Evolutionary conservation across 106 monocot species (phyloP).

Genomic region (Dioscorea dumetorum): DNA sequence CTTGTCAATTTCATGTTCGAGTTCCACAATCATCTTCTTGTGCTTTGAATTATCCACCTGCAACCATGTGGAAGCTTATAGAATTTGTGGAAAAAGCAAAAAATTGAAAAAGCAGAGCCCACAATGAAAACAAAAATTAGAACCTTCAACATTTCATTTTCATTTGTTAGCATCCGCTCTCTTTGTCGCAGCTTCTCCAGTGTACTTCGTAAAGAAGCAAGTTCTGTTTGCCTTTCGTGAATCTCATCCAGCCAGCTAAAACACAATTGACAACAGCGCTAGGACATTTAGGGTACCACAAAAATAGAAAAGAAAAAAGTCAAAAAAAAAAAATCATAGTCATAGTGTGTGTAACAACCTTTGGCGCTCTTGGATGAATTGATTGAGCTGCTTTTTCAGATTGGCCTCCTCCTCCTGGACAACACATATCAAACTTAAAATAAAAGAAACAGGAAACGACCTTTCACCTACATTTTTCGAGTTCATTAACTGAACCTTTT

Average conservation of each 20-base stretch:
- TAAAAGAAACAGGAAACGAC: not conserved
- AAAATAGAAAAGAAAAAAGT: too few species aligned
- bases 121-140: not conserved
- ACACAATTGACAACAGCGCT: not conserved
- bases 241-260: conserved; percentile 78
- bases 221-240: conserved; percentile 54
- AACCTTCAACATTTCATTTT: conserved; percentile 84
- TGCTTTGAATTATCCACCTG: conserved; percentile 64
- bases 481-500: conserved; percentile 37
- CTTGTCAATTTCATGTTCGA: conserved; percentile 71
- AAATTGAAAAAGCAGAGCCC: not conserved
- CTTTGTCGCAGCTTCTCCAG: conserved; percentile 52
- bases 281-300: not conserved
- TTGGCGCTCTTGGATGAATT: conserved; percentile 82
- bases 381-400: conserved; percentile 53
- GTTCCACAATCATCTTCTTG: conserved; percentile 54
- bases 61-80: not conserved
- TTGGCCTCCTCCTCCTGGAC: conserved; percentile 44
- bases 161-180: conserved; percentile 48
- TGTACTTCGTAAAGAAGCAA: conserved; percentile 35
- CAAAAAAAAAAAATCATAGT: not conserved
- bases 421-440: not conserved
- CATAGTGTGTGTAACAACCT: conserved; percentile 32
- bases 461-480: not conserved
- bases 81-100: not conserved